These are phyloP conservation scores for Talaromyces proteolyticus DNA, from an alignment of 495 filamentous ascomycete species.

Conservation along the genomic window DNA sequence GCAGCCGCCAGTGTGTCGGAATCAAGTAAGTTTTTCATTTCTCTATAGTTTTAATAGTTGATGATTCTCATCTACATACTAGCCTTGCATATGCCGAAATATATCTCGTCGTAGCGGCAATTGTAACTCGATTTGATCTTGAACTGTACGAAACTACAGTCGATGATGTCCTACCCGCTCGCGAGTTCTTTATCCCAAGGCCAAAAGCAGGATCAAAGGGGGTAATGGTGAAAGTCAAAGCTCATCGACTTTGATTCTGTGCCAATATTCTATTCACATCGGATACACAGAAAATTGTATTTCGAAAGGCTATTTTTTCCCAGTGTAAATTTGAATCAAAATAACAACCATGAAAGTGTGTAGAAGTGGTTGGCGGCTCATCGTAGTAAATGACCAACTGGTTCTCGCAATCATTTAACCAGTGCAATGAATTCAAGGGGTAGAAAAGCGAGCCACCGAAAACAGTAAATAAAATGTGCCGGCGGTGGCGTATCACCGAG, in stretches of 20 bases:
- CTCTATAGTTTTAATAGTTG: too few relatives aligned
- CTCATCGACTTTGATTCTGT: too few relatives aligned
- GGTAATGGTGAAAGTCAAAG: neutral
- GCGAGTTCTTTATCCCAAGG: neutral
- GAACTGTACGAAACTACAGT: neutral
- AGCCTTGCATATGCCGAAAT: too few relatives aligned
- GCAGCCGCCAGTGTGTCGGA: slow-evolving; percentile 16
- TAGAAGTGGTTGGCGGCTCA: too few relatives aligned
- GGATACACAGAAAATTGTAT: too few relatives aligned
- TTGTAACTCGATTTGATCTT: neutral
- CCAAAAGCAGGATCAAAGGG: neutral
- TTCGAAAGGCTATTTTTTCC: too few relatives aligned
- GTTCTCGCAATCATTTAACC: too few relatives aligned
- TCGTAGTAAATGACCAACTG: too few relatives aligned
- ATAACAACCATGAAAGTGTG: too few relatives aligned
- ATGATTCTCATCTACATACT: too few relatives aligned
- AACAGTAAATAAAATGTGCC: neutral
- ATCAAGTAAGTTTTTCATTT: slow-evolving; percentile 19
- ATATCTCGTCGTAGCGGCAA: neutral
- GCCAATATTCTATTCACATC: too few relatives aligned
- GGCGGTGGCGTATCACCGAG: neutral
- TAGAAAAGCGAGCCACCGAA: neutral
- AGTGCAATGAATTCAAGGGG: neutral
- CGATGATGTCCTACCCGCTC: neutral
- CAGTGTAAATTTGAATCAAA: too few relatives aligned